Conservation (phyloP, 2,329 filamentous ascomycete genomes). For the Lasiodiplodia theobromae region DNA sequence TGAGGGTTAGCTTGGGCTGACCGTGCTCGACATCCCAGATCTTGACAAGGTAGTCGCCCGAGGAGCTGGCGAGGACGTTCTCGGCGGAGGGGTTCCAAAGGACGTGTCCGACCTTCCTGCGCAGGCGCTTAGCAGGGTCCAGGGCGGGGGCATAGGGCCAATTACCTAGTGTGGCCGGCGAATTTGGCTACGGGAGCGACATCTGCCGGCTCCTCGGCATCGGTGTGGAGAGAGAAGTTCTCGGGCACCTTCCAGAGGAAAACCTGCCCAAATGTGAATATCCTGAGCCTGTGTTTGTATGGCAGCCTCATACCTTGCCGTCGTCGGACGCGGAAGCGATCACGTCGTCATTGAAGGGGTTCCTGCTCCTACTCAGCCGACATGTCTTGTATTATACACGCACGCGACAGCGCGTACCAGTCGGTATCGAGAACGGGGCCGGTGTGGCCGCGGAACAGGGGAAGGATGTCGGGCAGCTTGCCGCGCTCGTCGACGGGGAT, state of each 20-base stretch:
- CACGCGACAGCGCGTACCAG: conserved; percentile 65
- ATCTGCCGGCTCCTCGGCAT: conserved; percentile 82
- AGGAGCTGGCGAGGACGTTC: conserved; percentile 92
- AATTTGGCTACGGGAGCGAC: conserved; percentile 83
- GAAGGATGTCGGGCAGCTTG: conserved; percentile 89
- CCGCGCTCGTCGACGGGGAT: conserved; percentile 90
- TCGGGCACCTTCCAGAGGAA: conserved; percentile 96
- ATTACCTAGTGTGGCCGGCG: conserved; percentile 82
- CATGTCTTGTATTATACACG: neutral
- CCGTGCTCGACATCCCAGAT: conserved; percentile 91
- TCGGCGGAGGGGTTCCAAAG: conserved; percentile 97
- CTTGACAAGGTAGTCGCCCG: conserved; percentile 93
- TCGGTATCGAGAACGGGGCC: conserved; percentile 96
- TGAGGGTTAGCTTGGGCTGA: conserved; percentile 75
- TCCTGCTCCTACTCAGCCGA: conserved; percentile 62
- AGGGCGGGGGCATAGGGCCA: neutral
- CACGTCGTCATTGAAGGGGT: conserved; percentile 92
- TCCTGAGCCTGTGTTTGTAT: neutral
- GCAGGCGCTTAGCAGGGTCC: conserved; percentile 33
- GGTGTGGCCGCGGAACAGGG: conserved; percentile 94
- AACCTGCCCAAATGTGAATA: conserved; percentile 57
- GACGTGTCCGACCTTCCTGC: conserved; percentile 95
- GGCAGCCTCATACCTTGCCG: conserved; percentile 68
- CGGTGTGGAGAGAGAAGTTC: conserved; percentile 82
- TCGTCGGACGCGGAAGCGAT: conserved; percentile 96